A percentile compares a stretch with the other conserved stretches of the same genome.
Conservation (phyloP, 495 filamentous ascomycete species). For the Podospora pseudopauciseta region DNA sequence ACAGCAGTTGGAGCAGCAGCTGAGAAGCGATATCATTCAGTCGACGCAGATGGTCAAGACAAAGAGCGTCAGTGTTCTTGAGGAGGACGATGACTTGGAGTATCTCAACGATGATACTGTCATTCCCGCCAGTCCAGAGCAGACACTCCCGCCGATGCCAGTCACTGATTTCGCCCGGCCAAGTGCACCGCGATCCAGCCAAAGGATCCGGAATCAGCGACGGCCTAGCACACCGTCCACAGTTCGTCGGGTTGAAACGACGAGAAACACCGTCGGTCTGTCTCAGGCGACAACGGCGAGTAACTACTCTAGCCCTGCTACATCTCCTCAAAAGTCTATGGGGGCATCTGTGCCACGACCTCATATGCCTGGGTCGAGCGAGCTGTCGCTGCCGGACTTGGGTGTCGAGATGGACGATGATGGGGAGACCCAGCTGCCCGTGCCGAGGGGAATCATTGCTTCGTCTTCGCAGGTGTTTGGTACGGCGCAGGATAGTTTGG, state of each 20-base stretch:
- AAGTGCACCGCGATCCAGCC: conserved; percentile 7
- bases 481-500: conserved; percentile 49
- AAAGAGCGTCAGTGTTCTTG: background rate
- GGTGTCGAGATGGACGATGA: conserved; percentile 7
- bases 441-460: background rate
- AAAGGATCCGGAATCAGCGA: conserved; percentile 10
- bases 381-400: conserved; percentile 14
- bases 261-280: conserved; percentile 24
- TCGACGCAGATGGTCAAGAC: conserved; percentile 35
- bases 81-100: background rate
- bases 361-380: conserved; percentile 15
- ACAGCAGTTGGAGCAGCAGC: conserved; percentile 46
- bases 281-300: conserved; percentile 49
- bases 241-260: background rate
- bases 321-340: conserved; percentile 2
- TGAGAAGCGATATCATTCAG: conserved; percentile 42
- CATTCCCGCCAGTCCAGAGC: conserved; percentile 35
- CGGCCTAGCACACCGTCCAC: conserved; percentile 9
- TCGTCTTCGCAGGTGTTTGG: conserved; percentile 45
- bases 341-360: conserved; percentile 25
- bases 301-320: conserved; percentile 30
- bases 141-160: background rate
- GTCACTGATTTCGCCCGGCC: background rate
- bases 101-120: conserved; percentile 24
- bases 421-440: conserved; percentile 6